Evolutionary conservation across 768 basidiomycete genomes (phyloP), one percentile per base, ranked within the genome.

Genomic region (Mycena kentingensis): DNA sequence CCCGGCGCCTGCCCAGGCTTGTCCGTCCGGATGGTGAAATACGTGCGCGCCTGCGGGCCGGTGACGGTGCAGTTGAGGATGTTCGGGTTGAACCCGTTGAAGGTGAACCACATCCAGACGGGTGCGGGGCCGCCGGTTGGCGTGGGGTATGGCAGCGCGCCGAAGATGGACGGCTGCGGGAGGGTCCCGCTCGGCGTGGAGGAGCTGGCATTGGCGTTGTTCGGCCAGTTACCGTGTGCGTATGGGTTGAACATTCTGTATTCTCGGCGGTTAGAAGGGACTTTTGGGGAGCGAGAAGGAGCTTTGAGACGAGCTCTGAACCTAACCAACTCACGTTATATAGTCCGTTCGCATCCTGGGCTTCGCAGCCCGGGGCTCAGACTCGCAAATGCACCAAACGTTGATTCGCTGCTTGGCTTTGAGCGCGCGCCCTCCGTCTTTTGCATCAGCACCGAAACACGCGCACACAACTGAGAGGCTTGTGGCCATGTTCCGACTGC

Each of bases 21-120:
- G 45, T 69, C 68, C 28, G 78, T 78, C 22, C 53, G 62, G 53
- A 79, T 51, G 41, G 73, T 71, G 58, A 77, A 76, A 19, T 69
- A 70, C 18, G 73, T 70, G 52, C 72, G 70, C 15, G 65, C 65
- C 49, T 71, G 66, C 0, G 78, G 74, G 1, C 77, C 77, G 44
- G 74, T 54, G 46, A 80, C 71, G 21, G 58, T 69, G 53, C 70
- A 79, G 62, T 80, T 73, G 25, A 79, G 65, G 19, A 80, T 66
- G 32, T 68, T 70, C 4, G 73, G 69, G 35, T 65, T 72, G 59
- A 72, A 66, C 15, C 69, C 64, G 36, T 70, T 68, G 65, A 80
- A 78, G 19, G 68, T 67, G 66, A 78, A 73, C 5, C 74, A 70
- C 50, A 77, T 58, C 41, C 41, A 42, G 52, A 73, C 56, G 11